A percentile compares a stretch with the other conserved stretches of the same genome.
phyloP scores from a whole-genome alignment of 306 rosid species.

The Malus fusca region DNA sequence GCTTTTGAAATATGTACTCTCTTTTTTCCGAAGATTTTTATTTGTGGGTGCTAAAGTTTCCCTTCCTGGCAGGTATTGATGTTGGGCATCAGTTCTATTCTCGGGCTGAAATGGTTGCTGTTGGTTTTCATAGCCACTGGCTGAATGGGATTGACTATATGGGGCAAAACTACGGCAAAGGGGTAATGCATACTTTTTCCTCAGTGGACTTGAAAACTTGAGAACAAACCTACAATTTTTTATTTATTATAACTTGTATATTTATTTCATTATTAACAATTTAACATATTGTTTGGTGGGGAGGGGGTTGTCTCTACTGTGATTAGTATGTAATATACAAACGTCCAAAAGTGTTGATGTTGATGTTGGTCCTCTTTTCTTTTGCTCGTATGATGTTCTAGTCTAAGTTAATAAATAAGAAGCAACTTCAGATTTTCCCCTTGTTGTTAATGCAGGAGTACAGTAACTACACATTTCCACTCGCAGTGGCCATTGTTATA shows the following conservation, averaged over 20 bases:
- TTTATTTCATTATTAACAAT: background rate
- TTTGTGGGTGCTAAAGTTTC: conserved; percentile 13
- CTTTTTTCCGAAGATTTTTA: background rate
- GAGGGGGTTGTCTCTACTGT: background rate
- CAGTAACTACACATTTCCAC: conserved; percentile 42
- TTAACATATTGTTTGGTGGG: background rate
- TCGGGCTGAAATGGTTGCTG: conserved; percentile 93
- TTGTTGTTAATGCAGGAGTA: conserved; percentile 34
- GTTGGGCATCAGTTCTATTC: conserved; percentile 94
- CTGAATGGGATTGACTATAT: conserved; percentile 87
- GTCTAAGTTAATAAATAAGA: too few relatives aligned
- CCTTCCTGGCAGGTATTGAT: conserved; percentile 53
- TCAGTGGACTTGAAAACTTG: background rate
- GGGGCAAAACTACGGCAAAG: conserved; percentile 53
- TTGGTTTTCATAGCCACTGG: conserved; percentile 98
- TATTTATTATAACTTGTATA: background rate
- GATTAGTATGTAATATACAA: background rate
- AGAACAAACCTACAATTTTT: background rate
- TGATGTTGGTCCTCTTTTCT: background rate
- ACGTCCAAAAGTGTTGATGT: background rate
- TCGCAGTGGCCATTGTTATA: conserved; percentile 84
- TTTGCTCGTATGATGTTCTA: background rate
- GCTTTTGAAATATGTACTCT: background rate
- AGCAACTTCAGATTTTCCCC: background rate
- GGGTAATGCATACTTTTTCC: conserved; percentile 39